Evolutionary conservation across 2,329 filamentous ascomycete genomes (phyloP).

Genomic region (Penicillium sp.): DNA sequence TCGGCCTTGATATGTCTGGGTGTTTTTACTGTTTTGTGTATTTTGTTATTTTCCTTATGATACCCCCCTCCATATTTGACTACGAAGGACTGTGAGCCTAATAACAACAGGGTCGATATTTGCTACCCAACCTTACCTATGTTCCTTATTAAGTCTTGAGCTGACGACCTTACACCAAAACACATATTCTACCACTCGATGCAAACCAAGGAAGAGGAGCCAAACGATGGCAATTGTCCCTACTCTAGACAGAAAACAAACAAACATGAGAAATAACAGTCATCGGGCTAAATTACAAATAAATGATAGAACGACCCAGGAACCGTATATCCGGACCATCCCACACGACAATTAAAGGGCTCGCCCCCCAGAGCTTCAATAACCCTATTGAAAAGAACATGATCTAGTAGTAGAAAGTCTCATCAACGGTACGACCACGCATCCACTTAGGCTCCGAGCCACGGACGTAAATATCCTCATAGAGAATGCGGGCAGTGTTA

Average conservation of each 20-base stretch:
- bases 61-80: conserved; percentile 22
- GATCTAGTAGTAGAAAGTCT: conserved; percentile 76
- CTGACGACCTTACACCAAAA: too few relatives aligned
- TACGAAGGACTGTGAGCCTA: not conserved
- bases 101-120: not conserved
- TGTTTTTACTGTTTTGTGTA: not conserved
- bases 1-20: not conserved
- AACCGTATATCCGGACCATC: conserved; percentile 12
- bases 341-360: conserved; percentile 10
- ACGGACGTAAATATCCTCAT: conserved; percentile 91
- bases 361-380: not conserved
- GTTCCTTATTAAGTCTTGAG: not conserved
- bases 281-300: conserved; percentile 41
- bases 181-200: not conserved
- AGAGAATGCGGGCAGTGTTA: conserved; percentile 75
- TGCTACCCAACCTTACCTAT: not conserved
- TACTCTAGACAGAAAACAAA: conserved; percentile 29
- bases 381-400: conserved; percentile 9
- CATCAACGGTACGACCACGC: conserved; percentile 80
- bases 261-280: conserved; percentile 29
- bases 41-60: conserved; percentile 13
- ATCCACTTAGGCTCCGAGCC: conserved; percentile 85
- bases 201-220: conserved; percentile 1
- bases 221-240: conserved; percentile 24
- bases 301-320: conserved; percentile 27